Conservation (phyloP, 2,329 filamentous ascomycete species). For the Diaporthe citri region DNA sequence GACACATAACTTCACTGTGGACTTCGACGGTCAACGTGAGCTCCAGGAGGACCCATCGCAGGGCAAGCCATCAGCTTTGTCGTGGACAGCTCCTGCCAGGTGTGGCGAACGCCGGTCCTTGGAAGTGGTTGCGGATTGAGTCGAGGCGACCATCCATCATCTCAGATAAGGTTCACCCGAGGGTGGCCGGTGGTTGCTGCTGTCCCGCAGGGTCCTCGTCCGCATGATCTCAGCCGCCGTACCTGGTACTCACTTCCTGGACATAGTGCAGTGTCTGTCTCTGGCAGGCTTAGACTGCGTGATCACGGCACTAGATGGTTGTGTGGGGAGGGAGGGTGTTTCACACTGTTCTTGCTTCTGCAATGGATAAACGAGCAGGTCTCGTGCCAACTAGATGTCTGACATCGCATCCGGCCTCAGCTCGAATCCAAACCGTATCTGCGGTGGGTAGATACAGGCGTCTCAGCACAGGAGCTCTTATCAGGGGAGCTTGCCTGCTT, state of each 20-base stretch:
- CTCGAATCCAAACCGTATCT: neutral
- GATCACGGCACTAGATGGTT: neutral
- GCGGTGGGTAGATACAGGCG: neutral
- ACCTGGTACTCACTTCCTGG: neutral
- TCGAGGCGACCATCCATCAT: neutral
- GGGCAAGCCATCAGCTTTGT: neutral
- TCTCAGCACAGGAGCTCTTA: conserved; percentile 20
- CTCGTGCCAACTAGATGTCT: conserved; percentile 27
- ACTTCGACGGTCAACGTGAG: neutral
- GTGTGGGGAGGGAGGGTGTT: neutral
- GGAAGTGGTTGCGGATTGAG: conserved; percentile 19
- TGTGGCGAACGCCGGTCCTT: neutral
- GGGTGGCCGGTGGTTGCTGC: conserved; percentile 3
- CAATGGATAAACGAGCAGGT: neutral
- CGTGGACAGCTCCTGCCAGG: neutral
- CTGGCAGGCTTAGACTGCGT: conserved; percentile 2
- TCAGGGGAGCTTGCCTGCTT: conserved; percentile 7
- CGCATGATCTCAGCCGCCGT: conserved; percentile 3
- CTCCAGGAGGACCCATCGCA: neutral
- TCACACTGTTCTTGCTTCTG: neutral
- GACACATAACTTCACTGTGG: neutral
- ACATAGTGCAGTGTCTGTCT: neutral
- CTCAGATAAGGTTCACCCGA: conserved; percentile 23
- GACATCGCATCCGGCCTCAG: neutral
- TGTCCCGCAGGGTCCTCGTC: conserved; percentile 19